Conservation (phyloP, 192 early-diverging fungal species). For the Coemansia sp. region DNA sequence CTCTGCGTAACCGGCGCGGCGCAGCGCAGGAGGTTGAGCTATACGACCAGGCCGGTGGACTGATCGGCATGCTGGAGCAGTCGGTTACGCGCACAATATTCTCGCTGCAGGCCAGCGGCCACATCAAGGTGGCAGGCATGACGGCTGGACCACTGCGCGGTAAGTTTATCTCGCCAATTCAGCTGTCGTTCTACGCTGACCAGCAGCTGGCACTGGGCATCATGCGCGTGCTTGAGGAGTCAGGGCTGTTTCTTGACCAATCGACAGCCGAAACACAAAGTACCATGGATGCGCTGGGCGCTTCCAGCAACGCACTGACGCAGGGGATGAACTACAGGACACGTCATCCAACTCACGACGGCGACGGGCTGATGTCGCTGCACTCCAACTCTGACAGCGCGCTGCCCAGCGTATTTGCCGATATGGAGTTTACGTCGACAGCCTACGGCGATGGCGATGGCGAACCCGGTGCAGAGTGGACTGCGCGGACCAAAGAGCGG, state of each 20-base stretch:
- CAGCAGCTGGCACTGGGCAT: constrained; percentile 21
- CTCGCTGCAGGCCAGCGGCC: constrained; percentile 23
- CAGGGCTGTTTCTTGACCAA: constrained; percentile 41
- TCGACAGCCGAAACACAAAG: constrained; percentile 31
- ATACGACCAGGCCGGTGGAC: constrained; percentile 17
- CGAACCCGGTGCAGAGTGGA: neutral
- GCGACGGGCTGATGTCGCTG: constrained; percentile 18
- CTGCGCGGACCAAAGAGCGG: constrained; percentile 6
- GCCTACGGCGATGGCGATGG: constrained; percentile 5
- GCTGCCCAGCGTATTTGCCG: constrained; percentile 39
- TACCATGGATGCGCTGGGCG: constrained; percentile 23
- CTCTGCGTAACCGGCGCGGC: constrained; percentile 30
- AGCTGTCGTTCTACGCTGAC: constrained; percentile 43
- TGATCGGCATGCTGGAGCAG: constrained; percentile 43
- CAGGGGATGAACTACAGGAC: constrained; percentile 28
- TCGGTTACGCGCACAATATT: constrained; percentile 32
- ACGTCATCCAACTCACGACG: constrained; percentile 20
- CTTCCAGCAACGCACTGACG: constrained; percentile 29
- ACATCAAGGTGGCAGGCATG: constrained; percentile 28
- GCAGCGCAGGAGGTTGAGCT: constrained; percentile 29
- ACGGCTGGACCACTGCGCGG: constrained; percentile 30
- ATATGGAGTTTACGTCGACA: constrained; percentile 20
- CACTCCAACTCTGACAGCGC: constrained; percentile 29
- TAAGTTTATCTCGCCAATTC: constrained; percentile 31
- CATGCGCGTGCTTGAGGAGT: constrained; percentile 24